Base-by-base conservation (phyloP, 2,329 filamentous ascomycete species). In the Pseudonectria buxi region DNA sequence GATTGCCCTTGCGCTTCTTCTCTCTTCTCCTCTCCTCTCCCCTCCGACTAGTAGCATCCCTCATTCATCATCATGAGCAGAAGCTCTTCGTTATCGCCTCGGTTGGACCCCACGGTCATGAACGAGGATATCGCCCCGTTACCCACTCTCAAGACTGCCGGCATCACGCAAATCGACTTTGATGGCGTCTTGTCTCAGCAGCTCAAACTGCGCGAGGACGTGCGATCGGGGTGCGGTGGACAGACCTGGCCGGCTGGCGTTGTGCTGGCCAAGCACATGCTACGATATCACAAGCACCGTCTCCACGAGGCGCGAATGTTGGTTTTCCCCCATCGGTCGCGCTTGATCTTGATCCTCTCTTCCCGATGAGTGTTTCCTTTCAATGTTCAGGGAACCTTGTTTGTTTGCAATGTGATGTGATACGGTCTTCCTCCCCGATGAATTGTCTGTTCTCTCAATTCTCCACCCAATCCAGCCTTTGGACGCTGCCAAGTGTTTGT, bases 191-290 rank as follows among this genome's bases (percentile, higher is more conserved):
- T 95, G 24, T 62, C 69, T 14, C 66, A 74, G 31, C 80, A 84
- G 10, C 71, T 96, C 42, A 71, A 75, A 41, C 75, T 96, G 12
- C 83, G 86, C 53, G 88, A 95, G 60, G 89, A 96, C 61, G 73
- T 95, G 31, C 78, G 76, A 38, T 78, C 85, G 44, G 92, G 92
- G 41, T 96, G 92, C 60, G 92, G 92, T 32, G 92, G 92, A 3
- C 86, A 94, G 62, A 73, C 94, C 10, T 96, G 92, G 92, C 90
- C 89, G 3, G 90, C 90, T 1, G 92, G 92, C 10, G 84, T 94
- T 78, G 76, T 92, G 12, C 69, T 98, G 35, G 76, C 84, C 14
- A 86, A 83, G 61, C 94, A 96, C 57, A 75, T 96, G 72, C 70
- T 96, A 40, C 76, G 81, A 34, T 81, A 81, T 54, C 83, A 86